phyloP scores from a whole-genome alignment of 1,139 yeast genomes.

The Kluyveromyces sp. region DNA sequence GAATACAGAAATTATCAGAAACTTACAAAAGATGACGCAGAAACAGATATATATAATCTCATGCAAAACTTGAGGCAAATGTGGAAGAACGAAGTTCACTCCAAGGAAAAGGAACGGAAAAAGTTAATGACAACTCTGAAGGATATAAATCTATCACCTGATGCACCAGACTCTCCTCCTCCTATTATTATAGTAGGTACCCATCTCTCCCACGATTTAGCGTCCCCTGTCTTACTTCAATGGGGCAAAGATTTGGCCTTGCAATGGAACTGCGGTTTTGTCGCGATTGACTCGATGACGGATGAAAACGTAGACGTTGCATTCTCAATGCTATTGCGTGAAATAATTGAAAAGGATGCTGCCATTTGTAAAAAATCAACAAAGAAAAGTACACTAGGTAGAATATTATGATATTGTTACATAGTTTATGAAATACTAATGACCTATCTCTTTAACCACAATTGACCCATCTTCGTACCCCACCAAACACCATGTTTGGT shows the following conservation, averaged over 20 bases:
- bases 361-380: constrained; percentile 6
- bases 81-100: constrained; percentile 39
- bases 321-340: constrained; percentile 50
- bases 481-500: constrained; percentile 21
- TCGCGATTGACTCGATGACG: constrained; percentile 46
- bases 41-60: constrained; percentile 56
- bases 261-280: constrained; percentile 58
- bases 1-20: constrained; percentile 50
- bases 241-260: constrained; percentile 49
- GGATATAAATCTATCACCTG: constrained; percentile 36
- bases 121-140: constrained; percentile 17
- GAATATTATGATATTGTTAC: not conserved
- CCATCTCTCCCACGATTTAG: constrained; percentile 45
- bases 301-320: constrained; percentile 46
- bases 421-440: constrained; percentile 1
- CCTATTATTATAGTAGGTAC: constrained; percentile 64
- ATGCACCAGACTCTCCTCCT: constrained; percentile 48
- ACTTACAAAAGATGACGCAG: constrained; percentile 55
- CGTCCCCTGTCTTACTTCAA: constrained; percentile 50
- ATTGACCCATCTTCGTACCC: constrained; percentile 29
- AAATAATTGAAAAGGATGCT: constrained; percentile 42
- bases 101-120: constrained; percentile 19
- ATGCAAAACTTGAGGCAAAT: constrained; percentile 49
- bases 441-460: constrained; percentile 9
- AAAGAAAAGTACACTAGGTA: constrained; percentile 5